Percentiles rank a stretch among this genome's conserved stretches.
These are phyloP conservation scores for Dendrocalamus latiflorus DNA, from an alignment of 202 grass and related monocot genomes.

Conservation along the genomic window DNA sequence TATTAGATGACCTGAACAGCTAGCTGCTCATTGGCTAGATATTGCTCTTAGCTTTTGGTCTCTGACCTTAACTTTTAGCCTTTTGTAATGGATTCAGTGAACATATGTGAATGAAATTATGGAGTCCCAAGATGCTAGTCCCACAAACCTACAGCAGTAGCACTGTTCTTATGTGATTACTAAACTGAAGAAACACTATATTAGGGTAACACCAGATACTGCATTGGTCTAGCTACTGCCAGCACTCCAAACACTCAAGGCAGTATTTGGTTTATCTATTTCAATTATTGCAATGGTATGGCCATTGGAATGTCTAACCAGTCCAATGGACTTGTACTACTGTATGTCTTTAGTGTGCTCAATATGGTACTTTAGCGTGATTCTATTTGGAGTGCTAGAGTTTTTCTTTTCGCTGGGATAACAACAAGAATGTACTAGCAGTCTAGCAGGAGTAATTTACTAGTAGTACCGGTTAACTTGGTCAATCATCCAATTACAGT, in stretches of 20 bases:
- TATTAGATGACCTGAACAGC: not conserved
- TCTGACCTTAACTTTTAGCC: constrained; percentile 25
- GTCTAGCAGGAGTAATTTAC: not conserved
- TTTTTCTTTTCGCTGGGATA: not conserved
- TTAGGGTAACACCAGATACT: not conserved
- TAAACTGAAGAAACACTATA: not conserved
- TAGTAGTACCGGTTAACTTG: not conserved
- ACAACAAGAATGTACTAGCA: not conserved
- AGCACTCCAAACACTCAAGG: not conserved
- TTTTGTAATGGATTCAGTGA: constrained; percentile 50
- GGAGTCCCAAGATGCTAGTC: constrained; percentile 36
- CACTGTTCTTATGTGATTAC: constrained; percentile 23
- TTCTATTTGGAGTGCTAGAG: constrained; percentile 5
- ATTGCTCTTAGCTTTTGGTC: not conserved
- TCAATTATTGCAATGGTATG: not conserved
- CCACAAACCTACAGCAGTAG: not conserved
- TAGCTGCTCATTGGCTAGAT: not conserved
- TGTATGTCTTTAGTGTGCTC: not conserved
- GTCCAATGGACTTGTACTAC: not conserved
- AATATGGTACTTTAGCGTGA: not conserved
- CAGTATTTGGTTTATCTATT: not conserved
- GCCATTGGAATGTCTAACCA: no score
- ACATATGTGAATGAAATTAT: constrained; percentile 22
- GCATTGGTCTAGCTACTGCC: not conserved
- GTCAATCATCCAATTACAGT: constrained; percentile 21